Base-by-base conservation (phyloP, 2,329 filamentous ascomycete genomes). In the Phyllosticta capitalensis region DNA sequence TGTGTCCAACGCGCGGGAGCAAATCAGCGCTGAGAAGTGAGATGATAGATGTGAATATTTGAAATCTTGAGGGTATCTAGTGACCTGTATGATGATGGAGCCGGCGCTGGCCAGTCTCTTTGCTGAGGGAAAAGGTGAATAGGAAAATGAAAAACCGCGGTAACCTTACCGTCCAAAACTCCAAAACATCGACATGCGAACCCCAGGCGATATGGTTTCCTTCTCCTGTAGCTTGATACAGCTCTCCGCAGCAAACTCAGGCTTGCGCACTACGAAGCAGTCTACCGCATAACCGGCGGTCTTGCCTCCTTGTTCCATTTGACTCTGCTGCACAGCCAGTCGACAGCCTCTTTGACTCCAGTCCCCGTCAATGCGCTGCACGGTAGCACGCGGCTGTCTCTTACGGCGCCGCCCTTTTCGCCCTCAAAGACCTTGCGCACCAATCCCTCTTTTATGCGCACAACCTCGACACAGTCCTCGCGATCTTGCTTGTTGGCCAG, bases 401-500 rank as follows among this genome's bases (percentile, higher is more conserved):
- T 83, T 57, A 96, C 90, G 63, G 86, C 88, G 50, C 81, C 83
- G 0, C 90, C 90, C 76, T 92, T 94, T 70, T 95, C 90, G 20
- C 94, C 90, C 78, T 97, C 92, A 78, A 96, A 94, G 21, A 99
- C 92, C 76, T 89, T 91, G 75, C 95, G 88, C 56, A 99, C 92
- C 58, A 97, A 79, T 0, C 92, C 94, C 73, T 99, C 94, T 76
- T 99, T 99, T 71, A 99, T 96, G 64, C 91, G 81, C 62, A 97
- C 92, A 1, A 96, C 94, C 79, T 99, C 94, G 56, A 97, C 89
- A 66, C 92, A 97, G 74, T 97, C 94, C 75, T 99, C 94, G 1
- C 92, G 79, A 72, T 99, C 94, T 76, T 99, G 94, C 76, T 99
- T 99, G 72, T 99, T 99, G 62, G 94, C 94, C 64, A 99, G 77